phyloP scores from a whole-genome alignment of 257 asterid species.

The Nyctanthes arbortristis region DNA sequence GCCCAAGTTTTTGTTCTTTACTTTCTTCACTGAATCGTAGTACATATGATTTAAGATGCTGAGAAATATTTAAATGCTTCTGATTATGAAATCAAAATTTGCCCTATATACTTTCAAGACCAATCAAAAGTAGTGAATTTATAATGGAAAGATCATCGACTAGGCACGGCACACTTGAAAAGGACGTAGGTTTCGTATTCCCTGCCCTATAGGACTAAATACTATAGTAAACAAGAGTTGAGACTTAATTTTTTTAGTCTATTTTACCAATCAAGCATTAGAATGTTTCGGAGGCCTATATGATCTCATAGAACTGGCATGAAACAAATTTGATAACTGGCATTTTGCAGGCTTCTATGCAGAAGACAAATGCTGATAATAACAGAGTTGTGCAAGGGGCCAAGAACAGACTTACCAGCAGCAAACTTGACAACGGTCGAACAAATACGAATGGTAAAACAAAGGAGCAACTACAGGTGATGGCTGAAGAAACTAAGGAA shows the following conservation, averaged over 20 bases:
- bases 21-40: neutral
- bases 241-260: too few species aligned
- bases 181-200: neutral
- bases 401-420: conserved; percentile 33
- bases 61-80: neutral
- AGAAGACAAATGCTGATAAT: conserved; percentile 51
- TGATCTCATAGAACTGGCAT: neutral
- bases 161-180: neutral
- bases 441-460: conserved; percentile 22
- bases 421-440: conserved; percentile 30
- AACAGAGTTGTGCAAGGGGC: conserved; percentile 20
- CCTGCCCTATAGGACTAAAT: too few species aligned
- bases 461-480: conserved; percentile 33
- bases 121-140: neutral
- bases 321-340: neutral
- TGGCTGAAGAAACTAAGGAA: conserved; percentile 23
- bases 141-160: too few species aligned
- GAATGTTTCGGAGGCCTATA: neutral
- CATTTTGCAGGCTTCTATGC: conserved; percentile 35
- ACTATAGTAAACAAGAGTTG: too few species aligned
- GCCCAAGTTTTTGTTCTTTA: neutral
- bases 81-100: neutral
- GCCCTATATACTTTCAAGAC: neutral
- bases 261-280: neutral
- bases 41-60: neutral